Evolutionary conservation across 192 early-diverging fungal species (phyloP), one percentile per base, ranked within the genome.

Genomic region (Backusella australiensis): DNA sequence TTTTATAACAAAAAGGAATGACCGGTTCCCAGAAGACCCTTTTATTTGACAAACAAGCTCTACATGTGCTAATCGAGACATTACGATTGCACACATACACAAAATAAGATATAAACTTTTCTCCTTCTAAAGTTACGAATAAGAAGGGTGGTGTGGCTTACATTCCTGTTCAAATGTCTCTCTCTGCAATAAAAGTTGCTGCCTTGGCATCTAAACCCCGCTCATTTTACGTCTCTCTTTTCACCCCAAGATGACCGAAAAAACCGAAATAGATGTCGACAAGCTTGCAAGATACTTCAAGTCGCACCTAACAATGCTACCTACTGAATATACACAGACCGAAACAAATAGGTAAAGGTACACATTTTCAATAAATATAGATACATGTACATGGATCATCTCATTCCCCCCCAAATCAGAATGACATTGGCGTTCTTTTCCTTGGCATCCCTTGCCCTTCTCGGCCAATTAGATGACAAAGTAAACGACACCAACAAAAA

Each of bases 391-490:
- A 11, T 39, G 38, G 9, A 39, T 39, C 38, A 39, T 39, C 38
- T 39, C 38, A 39, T 39, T 39, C 38, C 11, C 9, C 36, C 23
- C 4, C 8, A 36, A 11, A 32, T 34, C 74, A 93, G 97, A 81
- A 94, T 98, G 94, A 96, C 94, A 1, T 75, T 99, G 36, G 92
- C 86, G 44, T 95, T 92, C 80, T 96, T 97, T 78, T 88, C 90
- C 56, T 76, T 99, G 9, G 88, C 87, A 29, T 94, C 93, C 7
- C 82, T 99, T 67, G 94, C 95, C 46, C 84, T 97, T 23, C 86
- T 98, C 32, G 91, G 90, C 21, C 83, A 78, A n/a, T 73, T 96
- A 6, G 90, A 94, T 12, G 79, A 80, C 7, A 69, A 69, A 6
- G 39, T 95, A 14, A 72, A 86, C 0, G 82, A 82, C 12, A 81